Base-by-base conservation (phyloP, 352 stramenopile species). In the Globisporangium mamillatum region DNA sequence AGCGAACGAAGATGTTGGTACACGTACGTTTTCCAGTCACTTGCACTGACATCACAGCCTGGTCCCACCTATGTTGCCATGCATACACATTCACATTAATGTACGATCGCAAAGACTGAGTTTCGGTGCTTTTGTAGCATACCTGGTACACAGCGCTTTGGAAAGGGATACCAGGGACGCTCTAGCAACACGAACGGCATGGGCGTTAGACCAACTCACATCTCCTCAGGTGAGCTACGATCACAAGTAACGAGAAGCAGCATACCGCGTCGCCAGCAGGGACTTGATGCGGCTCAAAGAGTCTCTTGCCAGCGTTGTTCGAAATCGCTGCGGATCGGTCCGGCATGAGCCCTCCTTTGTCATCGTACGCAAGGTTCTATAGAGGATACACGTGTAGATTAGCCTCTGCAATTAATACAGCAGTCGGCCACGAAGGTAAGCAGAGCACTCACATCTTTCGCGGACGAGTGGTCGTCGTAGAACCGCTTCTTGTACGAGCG, bases 21-120 rank as follows among this genome's bases (percentile, higher is more conserved):
- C 4, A 74, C 78, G 50, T 78, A 93, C 84, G 84, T 88, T 64
- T 92, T 94, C 84, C 86, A 94, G 62, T 88, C 71, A 25, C 57
- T 76, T 59, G 74, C 79, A 29, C 70, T 86, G 38, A 77, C 59
- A 25, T 78, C 71, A 9, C 63, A 71, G 0, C 80, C 82, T 48
- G 82, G 81, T 25, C 81, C 82, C 50, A 90, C 68, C 79, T 93
- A 29, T 5, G 62, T 44, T 67, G 10, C 24, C 52, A 48, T 54
- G 16, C 27, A 41, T 22, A 46, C 12, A 46, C 16, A 50, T 56
- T 9, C 5, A 38, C 22, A 63, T 60, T 22, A 34, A 4, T 59
- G 29, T 38, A 46, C 38, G 8, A 34, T 18, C n/a, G 14, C 4
- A 20, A 9, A n/a, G 8, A 36, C 10, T 2, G 25, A 3, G 12